Conservation (phyloP, 2,329 filamentous ascomycete genomes). For the Thielaviopsis euricoi region DNA sequence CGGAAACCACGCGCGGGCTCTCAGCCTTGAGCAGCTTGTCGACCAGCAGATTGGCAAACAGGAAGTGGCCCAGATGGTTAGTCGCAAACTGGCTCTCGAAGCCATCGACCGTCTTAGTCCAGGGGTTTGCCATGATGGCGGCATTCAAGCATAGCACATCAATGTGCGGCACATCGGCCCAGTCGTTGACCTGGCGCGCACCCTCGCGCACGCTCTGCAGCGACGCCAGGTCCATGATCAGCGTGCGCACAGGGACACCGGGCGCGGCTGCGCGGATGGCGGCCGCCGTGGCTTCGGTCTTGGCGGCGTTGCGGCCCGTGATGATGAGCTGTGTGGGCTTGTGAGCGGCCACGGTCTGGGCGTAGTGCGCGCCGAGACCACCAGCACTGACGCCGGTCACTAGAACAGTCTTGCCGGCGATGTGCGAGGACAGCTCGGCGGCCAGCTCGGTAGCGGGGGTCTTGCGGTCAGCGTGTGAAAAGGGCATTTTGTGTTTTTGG, state of each 20-base stretch:
- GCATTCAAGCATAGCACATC: conserved; percentile 29
- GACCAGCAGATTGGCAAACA: conserved; percentile 27
- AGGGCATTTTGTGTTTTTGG: not conserved
- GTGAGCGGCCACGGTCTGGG: conserved; percentile 22
- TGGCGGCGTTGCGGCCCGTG: conserved; percentile 25
- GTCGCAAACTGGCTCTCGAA: conserved; percentile 28
- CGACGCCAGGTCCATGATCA: conserved; percentile 22
- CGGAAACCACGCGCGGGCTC: conserved; percentile 22
- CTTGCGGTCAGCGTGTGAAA: not conserved
- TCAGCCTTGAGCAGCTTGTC: conserved; percentile 14
- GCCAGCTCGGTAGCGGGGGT: not conserved
- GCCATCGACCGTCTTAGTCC: conserved; percentile 22
- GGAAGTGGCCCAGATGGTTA: conserved; percentile 30
- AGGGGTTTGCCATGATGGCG: conserved; percentile 23
- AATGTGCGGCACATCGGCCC: conserved; percentile 17
- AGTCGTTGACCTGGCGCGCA: conserved; percentile 19
- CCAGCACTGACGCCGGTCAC: conserved; percentile 26
- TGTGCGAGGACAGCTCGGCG: not conserved
- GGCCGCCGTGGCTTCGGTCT: conserved; percentile 16
- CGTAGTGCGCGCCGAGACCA: conserved; percentile 23
- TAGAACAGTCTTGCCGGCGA: conserved; percentile 17
- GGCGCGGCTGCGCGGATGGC: conserved; percentile 1
- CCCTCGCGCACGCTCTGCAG: conserved; percentile 22
- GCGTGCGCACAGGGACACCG: not conserved
- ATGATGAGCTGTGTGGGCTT: conserved; percentile 27